phyloP scores from a whole-genome alignment of 257 asterid genomes.

The Cynanchum wilfordii region DNA sequence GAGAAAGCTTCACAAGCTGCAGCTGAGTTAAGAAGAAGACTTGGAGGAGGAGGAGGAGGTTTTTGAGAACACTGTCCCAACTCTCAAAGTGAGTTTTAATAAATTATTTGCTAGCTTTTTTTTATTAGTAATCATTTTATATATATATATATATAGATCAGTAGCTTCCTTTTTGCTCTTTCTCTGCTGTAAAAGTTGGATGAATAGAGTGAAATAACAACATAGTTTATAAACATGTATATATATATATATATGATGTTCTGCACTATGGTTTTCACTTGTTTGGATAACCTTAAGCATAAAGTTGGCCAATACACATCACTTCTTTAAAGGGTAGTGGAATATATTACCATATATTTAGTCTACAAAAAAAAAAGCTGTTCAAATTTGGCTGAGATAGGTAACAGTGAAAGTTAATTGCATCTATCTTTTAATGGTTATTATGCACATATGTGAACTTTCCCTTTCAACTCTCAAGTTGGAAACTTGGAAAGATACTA shows the following conservation, averaged over 20 bases:
- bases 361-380: background rate
- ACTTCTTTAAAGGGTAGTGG: background rate
- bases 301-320: background rate
- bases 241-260: background rate
- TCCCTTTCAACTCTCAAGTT: background rate
- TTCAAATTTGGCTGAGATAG: background rate
- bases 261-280: background rate
- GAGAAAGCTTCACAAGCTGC: constrained; percentile 49
- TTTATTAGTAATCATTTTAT: too few relatives aligned
- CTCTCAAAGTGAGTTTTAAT: constrained; percentile 2
- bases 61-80: constrained; percentile 20
- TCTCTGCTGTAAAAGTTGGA: background rate
- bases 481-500: background rate
- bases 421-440: background rate
- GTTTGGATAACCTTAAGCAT: background rate
- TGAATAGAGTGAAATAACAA: background rate
- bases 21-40: constrained; percentile 33
- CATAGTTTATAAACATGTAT: background rate
- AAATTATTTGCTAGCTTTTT: background rate
- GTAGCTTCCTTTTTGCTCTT: background rate
- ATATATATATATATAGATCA: background rate
- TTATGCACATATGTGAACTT: background rate
- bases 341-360: background rate
- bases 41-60: constrained; percentile 26
- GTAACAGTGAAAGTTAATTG: background rate